These are phyloP conservation scores for Neurospora tetrasperma DNA, from an alignment of 495 filamentous ascomycete genomes.

Conservation along the genomic window DNA sequence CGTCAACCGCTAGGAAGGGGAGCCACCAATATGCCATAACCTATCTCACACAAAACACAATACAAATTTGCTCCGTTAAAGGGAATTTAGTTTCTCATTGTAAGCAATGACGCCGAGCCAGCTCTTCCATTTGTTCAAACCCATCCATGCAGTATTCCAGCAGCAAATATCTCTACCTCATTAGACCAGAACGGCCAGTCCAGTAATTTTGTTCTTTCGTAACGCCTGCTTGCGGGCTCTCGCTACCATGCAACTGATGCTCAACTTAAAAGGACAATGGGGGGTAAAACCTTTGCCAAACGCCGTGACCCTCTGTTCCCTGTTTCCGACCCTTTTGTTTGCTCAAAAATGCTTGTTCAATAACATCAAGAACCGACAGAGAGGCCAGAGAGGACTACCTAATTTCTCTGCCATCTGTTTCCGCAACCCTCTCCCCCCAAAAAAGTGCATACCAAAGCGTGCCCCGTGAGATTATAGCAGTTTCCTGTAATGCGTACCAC, in stretches of 20 bases:
- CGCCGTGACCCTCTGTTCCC: background rate
- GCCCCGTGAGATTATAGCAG: background rate
- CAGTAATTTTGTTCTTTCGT: background rate
- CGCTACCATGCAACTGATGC: background rate
- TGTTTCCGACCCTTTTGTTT: constrained; percentile 1
- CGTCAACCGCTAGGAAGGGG: no score
- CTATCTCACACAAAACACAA: no score
- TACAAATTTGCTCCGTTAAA: no score
- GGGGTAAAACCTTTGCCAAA: background rate
- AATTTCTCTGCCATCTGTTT: constrained; percentile 32
- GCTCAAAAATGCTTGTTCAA: constrained; percentile 18
- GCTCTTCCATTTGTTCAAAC: background rate
- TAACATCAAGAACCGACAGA: constrained; percentile 22
- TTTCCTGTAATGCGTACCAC: background rate
- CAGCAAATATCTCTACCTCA: background rate
- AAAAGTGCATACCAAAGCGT: constrained; percentile 1
- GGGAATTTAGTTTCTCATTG: background rate
- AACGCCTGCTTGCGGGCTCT: background rate
- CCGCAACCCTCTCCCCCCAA: constrained; percentile 9
- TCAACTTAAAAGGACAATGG: background rate
- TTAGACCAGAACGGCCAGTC: background rate
- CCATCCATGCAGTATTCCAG: background rate
- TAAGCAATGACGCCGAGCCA: background rate
- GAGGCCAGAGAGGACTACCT: constrained; percentile 33
- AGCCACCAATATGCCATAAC: no score